Evolutionary conservation across 306 rosid genomes (phyloP), one percentile per base, ranked within the genome.

Genomic region (Malus fusca): DNA sequence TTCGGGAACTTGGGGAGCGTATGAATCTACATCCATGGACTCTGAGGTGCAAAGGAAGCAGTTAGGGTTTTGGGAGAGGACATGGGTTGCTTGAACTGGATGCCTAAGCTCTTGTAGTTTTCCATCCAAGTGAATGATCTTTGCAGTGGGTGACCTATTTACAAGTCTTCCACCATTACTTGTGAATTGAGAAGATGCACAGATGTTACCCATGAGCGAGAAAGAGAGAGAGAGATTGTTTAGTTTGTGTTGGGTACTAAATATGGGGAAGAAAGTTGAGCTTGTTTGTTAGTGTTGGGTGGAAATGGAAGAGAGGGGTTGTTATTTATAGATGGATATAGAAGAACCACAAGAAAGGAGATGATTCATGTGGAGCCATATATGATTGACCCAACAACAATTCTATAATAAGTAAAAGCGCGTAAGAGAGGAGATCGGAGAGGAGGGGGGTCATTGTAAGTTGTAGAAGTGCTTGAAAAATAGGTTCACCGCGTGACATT

Each of bases 31-130:
- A 56, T 75, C 62, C 88, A 89, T 83, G 25, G 91, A 74, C 28
- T 91, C 94, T 28, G 90, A 87, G 67, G 84, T 52, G 72, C 87
- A 83, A 1, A 91, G 76, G 76, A 87, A 89, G 51, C 83, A 75
- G 69, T 80, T 79, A 28, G 89, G 93, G 28, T 91, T 83, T 77
- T 84, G 78, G 23, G 92, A 81, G 28, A 91, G 81, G 9, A 89
- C 75, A 40, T 88, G 73, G 66, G 75, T 30, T 68, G 97, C 90
- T 65, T 85, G 77, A 14, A 71, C 74, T 2, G 88, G 78, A 17
- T 86, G 75, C 73, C 79, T 77, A 60, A 89, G 59, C 65, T 91
- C 90, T 51, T 89, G 87, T 8, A 91, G 56, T 68, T 42, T 82
- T 11, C 92, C 94, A 11, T 89, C 87, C 72, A 79, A 69, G 69